phyloP scores from a whole-genome alignment of 176 grass and related monocot species.

The Elymus sibiricus region DNA sequence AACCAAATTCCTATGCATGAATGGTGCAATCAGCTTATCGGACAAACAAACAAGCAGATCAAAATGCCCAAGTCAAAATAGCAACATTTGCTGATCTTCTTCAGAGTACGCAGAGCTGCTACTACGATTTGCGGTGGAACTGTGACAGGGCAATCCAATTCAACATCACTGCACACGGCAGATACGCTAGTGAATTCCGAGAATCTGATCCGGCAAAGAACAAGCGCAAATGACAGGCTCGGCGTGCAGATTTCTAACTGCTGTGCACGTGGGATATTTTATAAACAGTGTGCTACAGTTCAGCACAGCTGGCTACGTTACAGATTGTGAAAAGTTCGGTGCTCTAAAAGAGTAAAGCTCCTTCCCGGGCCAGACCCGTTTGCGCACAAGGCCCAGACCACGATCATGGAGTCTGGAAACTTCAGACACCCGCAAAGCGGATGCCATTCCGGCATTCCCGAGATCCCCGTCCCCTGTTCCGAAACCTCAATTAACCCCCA shows the following conservation, averaged over 20 bases:
- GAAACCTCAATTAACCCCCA: conserved; percentile 24
- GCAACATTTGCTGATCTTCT: not conserved
- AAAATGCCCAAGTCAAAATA: not conserved
- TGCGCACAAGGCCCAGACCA: not conserved
- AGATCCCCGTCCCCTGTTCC: conserved; percentile 33
- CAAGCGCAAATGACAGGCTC: not conserved
- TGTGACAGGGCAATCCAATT: not conserved
- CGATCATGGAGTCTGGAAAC: not conserved
- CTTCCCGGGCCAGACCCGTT: conserved; percentile 8
- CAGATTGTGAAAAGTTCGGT: not conserved
- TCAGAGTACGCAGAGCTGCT: no score
- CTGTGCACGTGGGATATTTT: not conserved
- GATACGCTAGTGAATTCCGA: not conserved
- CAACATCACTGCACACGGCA: not conserved
- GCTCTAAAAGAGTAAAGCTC: not conserved
- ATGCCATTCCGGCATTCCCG: conserved; percentile 22
- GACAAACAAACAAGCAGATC: not conserved
- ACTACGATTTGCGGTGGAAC: not conserved
- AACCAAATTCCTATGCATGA: not conserved
- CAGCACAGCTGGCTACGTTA: conserved; percentile 21
- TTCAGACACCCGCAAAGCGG: conserved; percentile 31
- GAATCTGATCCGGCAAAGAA: not conserved
- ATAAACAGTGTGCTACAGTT: not conserved
- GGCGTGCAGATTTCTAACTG: not conserved
- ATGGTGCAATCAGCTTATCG: not conserved